Conservation (phyloP, 1,284 basidiomycete genomes). For the Cystobasidium slooffiae region DNA sequence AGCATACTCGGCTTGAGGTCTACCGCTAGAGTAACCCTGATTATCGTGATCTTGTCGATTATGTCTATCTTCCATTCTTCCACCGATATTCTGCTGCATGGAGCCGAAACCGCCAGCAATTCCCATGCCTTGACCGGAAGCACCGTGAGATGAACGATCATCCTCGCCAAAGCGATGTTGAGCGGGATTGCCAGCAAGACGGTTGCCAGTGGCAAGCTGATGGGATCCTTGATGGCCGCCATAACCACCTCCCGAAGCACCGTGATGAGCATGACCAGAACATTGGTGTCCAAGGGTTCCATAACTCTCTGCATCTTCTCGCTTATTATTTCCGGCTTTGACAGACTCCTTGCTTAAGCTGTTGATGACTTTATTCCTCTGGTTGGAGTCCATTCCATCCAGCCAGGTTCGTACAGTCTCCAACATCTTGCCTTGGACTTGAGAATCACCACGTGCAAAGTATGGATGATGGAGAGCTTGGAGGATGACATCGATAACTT, state of each 20-base stretch:
- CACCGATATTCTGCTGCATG: slow-evolving; percentile 20
- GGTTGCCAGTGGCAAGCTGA: slow-evolving; percentile 26
- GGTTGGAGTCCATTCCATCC: slow-evolving; percentile 7
- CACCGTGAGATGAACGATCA: slow-evolving; percentile 1
- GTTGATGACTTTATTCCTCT: slow-evolving; percentile 17
- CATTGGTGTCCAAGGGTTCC: slow-evolving; percentile 38
- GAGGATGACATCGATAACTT: slow-evolving; percentile 59
- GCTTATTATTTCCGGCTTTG: slow-evolving; percentile 39
- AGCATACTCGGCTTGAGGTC: not conserved
- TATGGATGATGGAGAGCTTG: slow-evolving; percentile 86
- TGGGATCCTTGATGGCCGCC: slow-evolving; percentile 1
- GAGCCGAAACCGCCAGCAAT: slow-evolving; percentile 23
- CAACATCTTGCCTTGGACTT: slow-evolving; percentile 79
- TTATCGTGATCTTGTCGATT: not conserved
- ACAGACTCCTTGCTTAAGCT: slow-evolving; percentile 41
- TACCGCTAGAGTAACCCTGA: not conserved
- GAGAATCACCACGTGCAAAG: slow-evolving; percentile 66
- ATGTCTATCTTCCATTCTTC: slow-evolving; percentile 12
- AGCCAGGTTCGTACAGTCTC: slow-evolving; percentile 31
- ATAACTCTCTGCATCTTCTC: slow-evolving; percentile 32
- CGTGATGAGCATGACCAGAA: slow-evolving; percentile 24
- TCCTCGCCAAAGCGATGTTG: slow-evolving; percentile 17
- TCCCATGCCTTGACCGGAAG: slow-evolving; percentile 1
- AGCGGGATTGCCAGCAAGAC: slow-evolving; percentile 15
- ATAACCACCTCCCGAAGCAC: not conserved